Conservation (phyloP, 1,284 basidiomycete species). For the Fomitopsis schrenkii region DNA sequence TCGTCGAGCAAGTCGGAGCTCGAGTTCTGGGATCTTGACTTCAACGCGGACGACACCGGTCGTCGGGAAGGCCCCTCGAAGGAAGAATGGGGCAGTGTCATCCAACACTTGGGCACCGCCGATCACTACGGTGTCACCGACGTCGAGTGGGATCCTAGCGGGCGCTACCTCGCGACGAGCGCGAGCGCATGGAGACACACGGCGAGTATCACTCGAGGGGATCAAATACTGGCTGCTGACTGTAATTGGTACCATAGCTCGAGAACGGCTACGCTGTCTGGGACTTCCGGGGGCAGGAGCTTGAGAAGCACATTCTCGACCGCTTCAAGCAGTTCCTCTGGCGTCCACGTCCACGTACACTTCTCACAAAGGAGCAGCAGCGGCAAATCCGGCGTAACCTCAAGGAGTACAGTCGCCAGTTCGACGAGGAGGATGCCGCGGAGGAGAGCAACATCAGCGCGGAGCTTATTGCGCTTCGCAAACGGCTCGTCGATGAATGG, state of each 20-base stretch:
- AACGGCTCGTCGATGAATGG: slow-evolving; percentile 96
- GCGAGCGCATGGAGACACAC: slow-evolving; percentile 96
- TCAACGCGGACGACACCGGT: slow-evolving; percentile 68
- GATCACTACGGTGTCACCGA: slow-evolving; percentile 99
- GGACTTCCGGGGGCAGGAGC: slow-evolving; percentile 96
- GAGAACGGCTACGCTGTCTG: slow-evolving; percentile 97
- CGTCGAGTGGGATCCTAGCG: slow-evolving; percentile 98
- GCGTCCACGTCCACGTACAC: slow-evolving; percentile 89
- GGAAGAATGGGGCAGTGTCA: slow-evolving; percentile 82
- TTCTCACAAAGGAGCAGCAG: slow-evolving; percentile 89
- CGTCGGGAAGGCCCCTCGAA: slow-evolving; percentile 53
- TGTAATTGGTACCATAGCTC: slow-evolving; percentile 48
- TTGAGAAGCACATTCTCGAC: slow-evolving; percentile 86
- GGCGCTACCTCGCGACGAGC: slow-evolving; percentile 90
- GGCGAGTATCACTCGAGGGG: slow-evolving; percentile 43
- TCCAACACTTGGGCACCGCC: slow-evolving; percentile 84
- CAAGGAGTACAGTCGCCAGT: slow-evolving; percentile 86
- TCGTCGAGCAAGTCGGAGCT: slow-evolving; percentile 95
- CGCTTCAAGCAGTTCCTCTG: slow-evolving; percentile 99
- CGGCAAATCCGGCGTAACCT: slow-evolving; percentile 87
- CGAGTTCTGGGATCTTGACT: slow-evolving; percentile 99
- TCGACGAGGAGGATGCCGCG: slow-evolving; percentile 96
- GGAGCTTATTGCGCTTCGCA: slow-evolving; percentile 88
- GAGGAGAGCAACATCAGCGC: slow-evolving; percentile 94
- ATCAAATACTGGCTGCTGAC: background rate